A percentile compares a stretch with the other conserved stretches of the same genome.
Evolutionary conservation across 2,329 filamentous ascomycete species (phyloP).

Genomic region (Tolypocladium amazonense): DNA sequence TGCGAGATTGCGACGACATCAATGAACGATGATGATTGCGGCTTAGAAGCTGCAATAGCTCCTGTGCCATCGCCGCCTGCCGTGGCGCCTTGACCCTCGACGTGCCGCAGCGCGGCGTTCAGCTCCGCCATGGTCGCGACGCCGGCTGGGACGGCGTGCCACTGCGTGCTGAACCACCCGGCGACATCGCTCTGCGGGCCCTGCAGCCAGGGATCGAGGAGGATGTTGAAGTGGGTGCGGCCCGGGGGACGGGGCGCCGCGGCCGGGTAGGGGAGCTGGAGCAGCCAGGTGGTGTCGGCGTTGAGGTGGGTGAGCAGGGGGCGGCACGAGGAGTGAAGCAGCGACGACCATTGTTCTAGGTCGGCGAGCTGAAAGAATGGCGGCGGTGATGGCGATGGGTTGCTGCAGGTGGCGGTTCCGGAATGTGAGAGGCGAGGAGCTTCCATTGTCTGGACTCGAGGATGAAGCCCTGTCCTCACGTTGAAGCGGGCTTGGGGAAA

Average conservation of each 20-base stretch:
- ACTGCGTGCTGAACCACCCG: constrained; percentile 54
- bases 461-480: background rate
- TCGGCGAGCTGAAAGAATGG: constrained; percentile 3
- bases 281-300: constrained; percentile 56
- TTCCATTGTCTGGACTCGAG: background rate
- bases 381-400: background rate
- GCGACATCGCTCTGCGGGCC: constrained; percentile 54
- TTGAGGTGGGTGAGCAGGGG: constrained; percentile 53
- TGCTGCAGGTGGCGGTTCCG: background rate
- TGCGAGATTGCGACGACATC: constrained; percentile 52
- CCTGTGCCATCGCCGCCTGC: constrained; percentile 4
- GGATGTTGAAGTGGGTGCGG: constrained; percentile 49
- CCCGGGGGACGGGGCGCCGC: constrained; percentile 24
- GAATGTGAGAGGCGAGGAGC: too few relatives aligned
- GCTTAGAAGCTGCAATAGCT: background rate
- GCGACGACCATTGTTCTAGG: constrained; percentile 8
- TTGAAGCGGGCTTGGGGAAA: background rate
- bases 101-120: constrained; percentile 35
- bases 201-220: constrained; percentile 56
- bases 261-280: constrained; percentile 49
- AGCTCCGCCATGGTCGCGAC: constrained; percentile 45
- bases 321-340: constrained; percentile 9
- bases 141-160: constrained; percentile 43
- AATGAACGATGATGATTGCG: constrained; percentile 19
- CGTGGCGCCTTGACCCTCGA: constrained; percentile 24